These are phyloP conservation scores for Phytophthora ramorum DNA, from an alignment of 352 stramenopile genomes.

Conservation along the genomic window DNA sequence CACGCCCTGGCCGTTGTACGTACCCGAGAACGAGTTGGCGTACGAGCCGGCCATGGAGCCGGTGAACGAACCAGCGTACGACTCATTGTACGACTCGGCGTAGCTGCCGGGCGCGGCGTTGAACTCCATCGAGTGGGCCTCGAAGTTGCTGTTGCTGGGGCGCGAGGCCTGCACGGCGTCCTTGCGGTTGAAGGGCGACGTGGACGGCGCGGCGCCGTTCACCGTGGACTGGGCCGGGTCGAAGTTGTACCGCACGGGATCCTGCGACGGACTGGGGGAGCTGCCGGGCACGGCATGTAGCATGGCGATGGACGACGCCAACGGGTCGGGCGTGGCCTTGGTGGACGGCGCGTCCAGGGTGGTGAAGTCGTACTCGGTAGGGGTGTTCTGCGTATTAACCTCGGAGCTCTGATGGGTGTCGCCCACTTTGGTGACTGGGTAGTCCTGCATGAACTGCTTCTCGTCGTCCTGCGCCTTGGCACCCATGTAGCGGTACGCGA, in stretches of 20 bases:
- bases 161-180: conserved; percentile 48
- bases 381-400: conserved; percentile 33
- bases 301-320: conserved; percentile 44
- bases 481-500: conserved; percentile 42
- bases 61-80: conserved; percentile 48
- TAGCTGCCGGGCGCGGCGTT: conserved; percentile 51
- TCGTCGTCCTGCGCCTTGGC: conserved; percentile 37
- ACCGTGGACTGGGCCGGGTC: conserved; percentile 42
- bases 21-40: conserved; percentile 49
- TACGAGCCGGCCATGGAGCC: conserved; percentile 48
- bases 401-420: conserved; percentile 24
- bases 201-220: conserved; percentile 31
- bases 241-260: conserved; percentile 43
- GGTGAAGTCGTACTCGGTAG: conserved; percentile 48
- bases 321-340: conserved; percentile 31
- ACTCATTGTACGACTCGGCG: conserved; percentile 65
- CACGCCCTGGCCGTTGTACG: conserved; percentile 59
- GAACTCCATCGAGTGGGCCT: conserved; percentile 64
- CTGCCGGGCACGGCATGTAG: conserved; percentile 26
- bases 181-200: conserved; percentile 48
- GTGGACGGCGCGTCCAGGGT: conserved; percentile 32
- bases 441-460: conserved; percentile 51
- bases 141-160: conserved; percentile 55
- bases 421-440: conserved; percentile 34
- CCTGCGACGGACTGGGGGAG: conserved; percentile 32